Evolutionary conservation across 75 land plant species (phyloP), one percentile per base, ranked within the genome.

Genomic region (Chamaecyparis obtusa): DNA sequence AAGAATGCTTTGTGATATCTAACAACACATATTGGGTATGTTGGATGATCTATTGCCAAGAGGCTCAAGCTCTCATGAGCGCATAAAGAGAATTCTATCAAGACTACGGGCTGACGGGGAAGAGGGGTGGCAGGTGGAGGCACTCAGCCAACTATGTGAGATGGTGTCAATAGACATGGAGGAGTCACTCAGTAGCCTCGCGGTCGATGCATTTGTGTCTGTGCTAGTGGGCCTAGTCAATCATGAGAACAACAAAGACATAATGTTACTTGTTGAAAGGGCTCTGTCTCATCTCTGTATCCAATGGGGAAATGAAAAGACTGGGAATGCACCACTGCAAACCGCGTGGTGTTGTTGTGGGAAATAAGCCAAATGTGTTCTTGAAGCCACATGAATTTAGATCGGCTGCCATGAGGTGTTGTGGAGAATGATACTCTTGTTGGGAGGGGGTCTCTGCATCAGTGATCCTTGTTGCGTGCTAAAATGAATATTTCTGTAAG

Each of bases 121-220:
- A 83, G 99, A 98, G 72, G 99, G 98, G 41, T 84, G 90, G 88
- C 99, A 98, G 91, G 92, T 98, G 75, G 99, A 97, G 89, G 94
- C 99, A 0, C 87, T 98, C 30, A 97, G 99, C 1, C 99, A 98
- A 92, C 93, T 98, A 13, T 98, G 99, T 82, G 99, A 98, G 83
- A 89, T 97, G 93, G 86, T 98, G 30, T 97, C 99, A 13, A 96
- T 98, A 78, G 97, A 95, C 43, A 97, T 99, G 1, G 99, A 98
- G 88, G 99, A 97, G 41, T 95, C 97, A 1, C 89, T 98, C 35
- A 94, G 95, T 85, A 93, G 94, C n/a, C 94, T 97, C n/a, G 94
- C 98, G 0, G 99, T 96, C 67, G 99, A 98, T 86, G 93, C 99
- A 0, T 98, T 98, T 80, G 99, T 93, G 60, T 99, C 99, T 0